A percentile compares a stretch with the other conserved stretches of the same genome.
These are phyloP conservation scores for Colletotrichum orchidophilum DNA, from an alignment of 2,329 filamentous ascomycete genomes.

Conservation along the genomic window DNA sequence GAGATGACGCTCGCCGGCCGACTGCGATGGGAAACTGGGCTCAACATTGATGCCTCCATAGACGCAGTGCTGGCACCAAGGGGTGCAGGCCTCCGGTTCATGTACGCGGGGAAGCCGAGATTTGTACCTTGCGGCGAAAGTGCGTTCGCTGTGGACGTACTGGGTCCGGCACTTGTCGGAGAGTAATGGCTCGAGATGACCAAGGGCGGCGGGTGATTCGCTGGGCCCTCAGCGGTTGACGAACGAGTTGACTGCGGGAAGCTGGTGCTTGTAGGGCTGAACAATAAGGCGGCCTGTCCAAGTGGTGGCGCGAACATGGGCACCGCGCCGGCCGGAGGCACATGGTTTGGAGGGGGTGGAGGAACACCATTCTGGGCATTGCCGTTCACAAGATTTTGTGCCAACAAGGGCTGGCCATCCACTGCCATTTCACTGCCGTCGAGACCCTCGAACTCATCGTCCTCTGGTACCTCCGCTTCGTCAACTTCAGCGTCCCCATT, in stretches of 20 bases:
- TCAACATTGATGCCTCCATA: conserved; percentile 32
- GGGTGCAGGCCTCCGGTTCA: conserved; percentile 21
- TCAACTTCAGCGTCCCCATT: conserved; percentile 49
- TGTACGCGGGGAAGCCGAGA: conserved; percentile 27
- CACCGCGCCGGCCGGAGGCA: conserved; percentile 11
- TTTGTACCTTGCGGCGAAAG: conserved; percentile 32
- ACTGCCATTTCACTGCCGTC: conserved; percentile 51
- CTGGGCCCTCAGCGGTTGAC: conserved; percentile 8
- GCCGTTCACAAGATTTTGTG: conserved; percentile 33
- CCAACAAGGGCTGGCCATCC: conserved; percentile 38
- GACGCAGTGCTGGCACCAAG: conserved; percentile 34
- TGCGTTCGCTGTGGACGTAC: conserved; percentile 22
- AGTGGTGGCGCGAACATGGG: conserved; percentile 31
- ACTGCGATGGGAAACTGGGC: conserved; percentile 22
- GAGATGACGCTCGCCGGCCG: conserved; percentile 27
- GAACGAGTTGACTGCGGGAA: conserved; percentile 24
- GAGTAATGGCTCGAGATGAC: conserved; percentile 28
- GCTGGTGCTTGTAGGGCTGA: conserved; percentile 24
- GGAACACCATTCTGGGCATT: conserved; percentile 15
- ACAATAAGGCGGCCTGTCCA: conserved; percentile 22
- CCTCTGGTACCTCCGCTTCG: conserved; percentile 50
- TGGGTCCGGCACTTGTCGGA: conserved; percentile 1
- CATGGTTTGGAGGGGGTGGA: conserved; percentile 29
- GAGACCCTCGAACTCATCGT: conserved; percentile 54
- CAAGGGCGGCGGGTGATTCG: conserved; percentile 25